These are phyloP conservation scores for Wickerhamiella infanticola DNA, from an alignment of 1,139 yeast species.

Conservation along the genomic window DNA sequence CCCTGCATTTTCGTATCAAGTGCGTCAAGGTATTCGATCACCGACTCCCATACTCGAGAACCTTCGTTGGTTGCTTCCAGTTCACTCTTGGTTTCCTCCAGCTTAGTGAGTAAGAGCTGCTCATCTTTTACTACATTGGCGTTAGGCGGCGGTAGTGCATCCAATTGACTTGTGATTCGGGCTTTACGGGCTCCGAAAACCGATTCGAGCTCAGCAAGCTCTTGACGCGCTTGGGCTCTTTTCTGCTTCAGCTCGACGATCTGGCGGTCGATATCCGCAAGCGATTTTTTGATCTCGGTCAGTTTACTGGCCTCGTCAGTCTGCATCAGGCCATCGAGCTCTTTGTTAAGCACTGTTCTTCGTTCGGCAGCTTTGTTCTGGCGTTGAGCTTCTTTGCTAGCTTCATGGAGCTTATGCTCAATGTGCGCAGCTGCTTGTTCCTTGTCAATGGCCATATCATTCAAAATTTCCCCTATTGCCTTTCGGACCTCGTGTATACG, in stretches of 20 bases:
- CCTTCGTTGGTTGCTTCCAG: conserved; percentile 17
- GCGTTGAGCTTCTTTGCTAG: neutral
- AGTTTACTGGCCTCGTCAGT: conserved; percentile 1
- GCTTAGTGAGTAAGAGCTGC: neutral
- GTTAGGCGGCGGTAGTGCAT: conserved; percentile 3
- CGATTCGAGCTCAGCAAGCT: conserved; percentile 5
- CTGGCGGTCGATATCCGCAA: conserved; percentile 7
- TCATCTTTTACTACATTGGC: neutral
- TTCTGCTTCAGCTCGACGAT: conserved; percentile 5
- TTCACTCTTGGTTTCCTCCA: conserved; percentile 3
- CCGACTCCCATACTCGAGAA: conserved; percentile 18
- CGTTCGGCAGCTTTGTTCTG: neutral
- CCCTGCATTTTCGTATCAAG: conserved; percentile 8
- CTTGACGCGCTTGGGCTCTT: neutral
- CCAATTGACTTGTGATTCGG: conserved; percentile 1
- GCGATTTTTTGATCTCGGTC: neutral
- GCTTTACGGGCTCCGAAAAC: conserved; percentile 7
- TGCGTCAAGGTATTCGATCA: conserved; percentile 12
- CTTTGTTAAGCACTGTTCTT: conserved; percentile 1
- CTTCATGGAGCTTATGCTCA: neutral
- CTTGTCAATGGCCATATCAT: conserved; percentile 4
- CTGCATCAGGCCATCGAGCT: neutral
- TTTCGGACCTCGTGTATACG: conserved; percentile 1
- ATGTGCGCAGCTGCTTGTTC: conserved; percentile 1
- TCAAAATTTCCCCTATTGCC: conserved; percentile 2